Evolutionary conservation across 2,329 filamentous ascomycete species (phyloP).

Genomic region (Rugonectria rugulosa): DNA sequence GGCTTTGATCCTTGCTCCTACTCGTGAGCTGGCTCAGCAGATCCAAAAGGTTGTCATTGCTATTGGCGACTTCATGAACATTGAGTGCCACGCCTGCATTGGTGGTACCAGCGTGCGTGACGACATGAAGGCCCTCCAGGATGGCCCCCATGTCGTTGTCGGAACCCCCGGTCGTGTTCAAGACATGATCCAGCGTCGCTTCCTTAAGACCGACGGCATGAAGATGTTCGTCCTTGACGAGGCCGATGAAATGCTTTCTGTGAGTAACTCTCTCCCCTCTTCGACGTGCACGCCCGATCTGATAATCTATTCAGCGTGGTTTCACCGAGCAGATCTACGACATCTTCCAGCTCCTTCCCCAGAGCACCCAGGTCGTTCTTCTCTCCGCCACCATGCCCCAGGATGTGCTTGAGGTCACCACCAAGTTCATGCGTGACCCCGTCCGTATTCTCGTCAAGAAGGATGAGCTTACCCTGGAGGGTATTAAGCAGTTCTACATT

Average conservation of each 20-base stretch:
- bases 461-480: conserved; percentile 98
- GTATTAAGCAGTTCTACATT: conserved; percentile 99
- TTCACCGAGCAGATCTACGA: conserved; percentile 99
- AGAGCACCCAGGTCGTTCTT: conserved; percentile 97
- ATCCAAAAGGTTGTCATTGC: conserved; percentile 99
- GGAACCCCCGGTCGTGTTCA: conserved; percentile 98
- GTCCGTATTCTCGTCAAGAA: conserved; percentile 99
- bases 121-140: conserved; percentile 96
- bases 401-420: conserved; percentile 98
- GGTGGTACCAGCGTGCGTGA: conserved; percentile 98
- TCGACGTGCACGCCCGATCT: conserved; percentile 34
- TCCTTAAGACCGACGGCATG: conserved; percentile 96
- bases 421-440: conserved; percentile 99
- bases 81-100: conserved; percentile 99
- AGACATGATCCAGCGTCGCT: conserved; percentile 99
- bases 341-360: conserved; percentile 98
- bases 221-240: conserved; percentile 99
- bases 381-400: conserved; percentile 98
- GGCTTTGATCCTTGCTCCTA: conserved; percentile 96
- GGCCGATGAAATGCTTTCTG: conserved; percentile 98
- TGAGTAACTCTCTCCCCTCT: conserved; percentile 52
- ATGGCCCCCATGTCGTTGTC: conserved; percentile 96
- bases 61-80: conserved; percentile 99
- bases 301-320: conserved; percentile 71
- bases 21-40: conserved; percentile 97